These are phyloP conservation scores for Fusarium sp. DNA, from an alignment of 2,329 filamentous ascomycete genomes.

Conservation along the genomic window DNA sequence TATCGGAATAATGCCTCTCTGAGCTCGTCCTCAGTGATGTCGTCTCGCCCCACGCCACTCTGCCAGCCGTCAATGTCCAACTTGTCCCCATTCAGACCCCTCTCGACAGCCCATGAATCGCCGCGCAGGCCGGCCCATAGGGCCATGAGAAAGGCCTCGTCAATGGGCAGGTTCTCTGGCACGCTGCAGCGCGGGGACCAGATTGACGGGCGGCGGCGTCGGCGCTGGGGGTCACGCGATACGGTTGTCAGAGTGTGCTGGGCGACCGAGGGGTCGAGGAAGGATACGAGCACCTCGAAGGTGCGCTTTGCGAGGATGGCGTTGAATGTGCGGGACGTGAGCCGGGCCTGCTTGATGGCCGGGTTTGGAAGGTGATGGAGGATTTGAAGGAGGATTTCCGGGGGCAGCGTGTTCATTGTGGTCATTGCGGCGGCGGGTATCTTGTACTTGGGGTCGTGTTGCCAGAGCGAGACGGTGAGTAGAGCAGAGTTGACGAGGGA, in stretches of 20 bases:
- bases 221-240: conserved; percentile 42
- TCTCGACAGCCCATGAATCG: conserved; percentile 41
- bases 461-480: not conserved
- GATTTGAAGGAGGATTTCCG: conserved; percentile 52
- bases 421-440: conserved; percentile 1
- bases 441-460: not conserved
- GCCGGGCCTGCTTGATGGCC: conserved; percentile 47
- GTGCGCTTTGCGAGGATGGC: conserved; percentile 47
- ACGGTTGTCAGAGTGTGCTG: conserved; percentile 41
- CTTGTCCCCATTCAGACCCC: conserved; percentile 11
- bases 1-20: conserved; percentile 53
- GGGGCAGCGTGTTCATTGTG: conserved; percentile 52
- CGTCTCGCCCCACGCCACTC: conserved; percentile 39
- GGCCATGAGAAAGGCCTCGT: conserved; percentile 53
- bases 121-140: conserved; percentile 50
- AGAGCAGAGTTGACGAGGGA: conserved; percentile 2
- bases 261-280: conserved; percentile 49
- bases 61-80: conserved; percentile 37
- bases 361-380: conserved; percentile 46
- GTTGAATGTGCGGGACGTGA: conserved; percentile 54
- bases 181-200: conserved; percentile 57
- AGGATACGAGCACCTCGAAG: conserved; percentile 50
- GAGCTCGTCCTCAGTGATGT: conserved; percentile 45
- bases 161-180: conserved; percentile 49
- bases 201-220: conserved; percentile 47